Conservation (phyloP, 495 filamentous ascomycete genomes). For the Penicillium odoratum region DNA sequence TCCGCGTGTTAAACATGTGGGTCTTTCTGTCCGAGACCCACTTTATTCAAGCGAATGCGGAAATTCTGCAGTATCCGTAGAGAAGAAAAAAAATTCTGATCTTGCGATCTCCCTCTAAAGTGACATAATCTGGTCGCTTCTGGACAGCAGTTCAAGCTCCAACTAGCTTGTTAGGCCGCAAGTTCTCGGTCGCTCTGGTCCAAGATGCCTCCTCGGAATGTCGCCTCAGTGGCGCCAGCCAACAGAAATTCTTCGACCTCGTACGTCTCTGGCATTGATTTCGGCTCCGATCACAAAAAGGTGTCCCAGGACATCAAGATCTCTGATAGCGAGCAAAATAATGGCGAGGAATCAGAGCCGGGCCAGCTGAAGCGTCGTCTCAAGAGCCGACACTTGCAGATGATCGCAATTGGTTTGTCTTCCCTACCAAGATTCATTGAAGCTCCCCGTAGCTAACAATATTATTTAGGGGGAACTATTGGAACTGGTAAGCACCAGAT, state of each 20-base stretch:
- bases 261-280: conserved; percentile 7
- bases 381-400: conserved; percentile 63
- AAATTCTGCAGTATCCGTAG: conserved; percentile 11
- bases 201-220: conserved; percentile 21
- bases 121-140: not conserved
- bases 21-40: conserved; percentile 6
- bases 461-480: conserved; percentile 67
- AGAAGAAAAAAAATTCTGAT: conserved; percentile 5
- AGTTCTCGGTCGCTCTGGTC: not conserved
- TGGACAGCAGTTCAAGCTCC: not conserved
- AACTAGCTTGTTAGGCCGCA: not conserved
- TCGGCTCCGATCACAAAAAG: conserved; percentile 15
- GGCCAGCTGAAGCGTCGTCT: conserved; percentile 52
- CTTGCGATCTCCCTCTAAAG: not conserved
- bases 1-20: conserved; percentile 16
- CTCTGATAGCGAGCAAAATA: conserved; percentile 27
- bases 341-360: conserved; percentile 10
- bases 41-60: conserved; percentile 26
- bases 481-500: conserved; percentile 54
- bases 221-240: conserved; percentile 6
- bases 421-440: conserved; percentile 43
- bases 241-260: not conserved
- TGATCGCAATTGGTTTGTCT: conserved; percentile 63
- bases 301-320: conserved; percentile 25
- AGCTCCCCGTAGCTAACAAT: conserved; percentile 47